Base-by-base conservation (phyloP, 2,329 filamentous ascomycete genomes). In the Chrysosphaeria jannelii region DNA sequence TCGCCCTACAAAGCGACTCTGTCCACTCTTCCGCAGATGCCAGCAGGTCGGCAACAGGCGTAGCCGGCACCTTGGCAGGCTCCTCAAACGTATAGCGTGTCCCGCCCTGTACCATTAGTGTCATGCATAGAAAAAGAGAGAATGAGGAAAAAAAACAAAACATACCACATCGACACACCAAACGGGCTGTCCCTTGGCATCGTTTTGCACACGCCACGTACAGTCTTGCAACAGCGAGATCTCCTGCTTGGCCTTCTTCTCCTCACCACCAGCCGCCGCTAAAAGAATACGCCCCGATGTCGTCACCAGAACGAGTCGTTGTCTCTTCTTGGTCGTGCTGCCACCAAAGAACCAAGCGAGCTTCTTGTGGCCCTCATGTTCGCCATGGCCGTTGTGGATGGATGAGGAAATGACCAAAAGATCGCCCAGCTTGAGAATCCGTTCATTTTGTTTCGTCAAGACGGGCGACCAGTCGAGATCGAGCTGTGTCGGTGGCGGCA, bases 381-480 rank as follows among this genome's bases (percentile, higher is more conserved):
- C 64, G 21, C 63, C 58, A 19, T 62, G 58, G 36, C 68, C 76
- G 17, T 64, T 61, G 25, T 65, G 65, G 25, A 78, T 56, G 7
- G 79, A 70, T 3, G 74, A 62, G 5, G 75, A 70, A 19, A 74
- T 54, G 6, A 97, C 79, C 42, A 78, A 60, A 31, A 91, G 48
- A 36, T 97, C 90, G 3, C 85, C 85, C 12, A 97, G 52, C 42
- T 89, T 91, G 30, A 97, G 44, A 33, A 97, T 97, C 17, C 85
- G 63, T 44, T 97, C 85, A 37, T 93, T 91, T 28, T 64, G 68
- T 36, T 68, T 66, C 7, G 74, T 91, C 26, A 97, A 50, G 4
- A 97, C 79, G 1, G 85, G 85, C 1, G 81, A 91, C 85, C 85
- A 97, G 44, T 97, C 85, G 27, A 97, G 89, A 38, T 97, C 85